phyloP scores from a whole-genome alignment of 2,329 filamentous ascomycete genomes.

The Thelonectria discophora region DNA sequence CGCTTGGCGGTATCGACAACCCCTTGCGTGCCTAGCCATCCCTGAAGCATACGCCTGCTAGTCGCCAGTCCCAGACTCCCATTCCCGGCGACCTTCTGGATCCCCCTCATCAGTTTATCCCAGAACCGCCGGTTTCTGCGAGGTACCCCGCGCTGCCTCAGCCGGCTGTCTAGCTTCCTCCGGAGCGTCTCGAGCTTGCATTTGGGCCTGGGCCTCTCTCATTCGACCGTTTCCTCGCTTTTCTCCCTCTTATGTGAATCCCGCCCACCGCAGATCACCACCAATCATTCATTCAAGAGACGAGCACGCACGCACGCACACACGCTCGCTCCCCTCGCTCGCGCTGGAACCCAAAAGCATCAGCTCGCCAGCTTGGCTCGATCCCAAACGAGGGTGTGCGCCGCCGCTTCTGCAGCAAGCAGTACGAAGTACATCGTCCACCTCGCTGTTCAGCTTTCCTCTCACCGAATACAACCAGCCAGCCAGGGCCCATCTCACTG shows the following conservation, averaged over 20 bases:
- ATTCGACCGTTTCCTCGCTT: slow-evolving; percentile 9
- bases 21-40: slow-evolving; percentile 16
- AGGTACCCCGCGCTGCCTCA: slow-evolving; percentile 2
- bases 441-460: slow-evolving; percentile 41
- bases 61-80: slow-evolving; percentile 14
- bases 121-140: background rate
- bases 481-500: slow-evolving; percentile 40
- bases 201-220: background rate
- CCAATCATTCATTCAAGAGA: slow-evolving; percentile 31
- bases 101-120: slow-evolving; percentile 22
- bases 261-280: slow-evolving; percentile 12
- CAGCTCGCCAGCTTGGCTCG: slow-evolving; percentile 32
- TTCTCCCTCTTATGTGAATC: slow-evolving; percentile 20
- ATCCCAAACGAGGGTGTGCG: slow-evolving; percentile 39
- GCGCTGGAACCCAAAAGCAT: slow-evolving; percentile 22
- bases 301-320: slow-evolving; percentile 29
- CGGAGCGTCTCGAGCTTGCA: background rate
- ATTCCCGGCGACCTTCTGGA: slow-evolving; percentile 22
- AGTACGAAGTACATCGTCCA: slow-evolving; percentile 35
- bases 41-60: slow-evolving; percentile 22
- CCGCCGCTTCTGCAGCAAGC: slow-evolving; percentile 39
- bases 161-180: slow-evolving; percentile 10
- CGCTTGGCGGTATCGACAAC: slow-evolving; percentile 20
- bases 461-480: slow-evolving; percentile 30
- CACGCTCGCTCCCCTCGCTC: slow-evolving; percentile 1